A percentile compares a stretch with the other conserved stretches of the same genome.
Conservation (phyloP, 768 basidiomycete genomes). For the Hygrocybe coccinea region DNA sequence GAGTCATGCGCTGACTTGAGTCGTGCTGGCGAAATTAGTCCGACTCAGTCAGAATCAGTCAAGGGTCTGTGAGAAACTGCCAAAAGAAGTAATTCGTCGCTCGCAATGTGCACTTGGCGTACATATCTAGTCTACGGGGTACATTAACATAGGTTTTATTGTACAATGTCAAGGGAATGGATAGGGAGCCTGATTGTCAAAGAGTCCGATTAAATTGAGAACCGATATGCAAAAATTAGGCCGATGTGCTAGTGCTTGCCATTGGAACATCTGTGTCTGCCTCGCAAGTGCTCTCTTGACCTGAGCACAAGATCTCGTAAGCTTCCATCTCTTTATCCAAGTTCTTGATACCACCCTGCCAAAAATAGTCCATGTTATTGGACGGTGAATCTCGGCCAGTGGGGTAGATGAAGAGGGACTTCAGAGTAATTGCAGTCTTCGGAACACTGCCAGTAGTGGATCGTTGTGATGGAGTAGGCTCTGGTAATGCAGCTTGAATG, state of each 20-base stretch:
- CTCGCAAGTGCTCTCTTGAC: neutral
- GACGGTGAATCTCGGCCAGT: neutral
- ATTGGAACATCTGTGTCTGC: neutral
- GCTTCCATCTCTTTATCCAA: slow-evolving; percentile 17
- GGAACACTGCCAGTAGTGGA: neutral
- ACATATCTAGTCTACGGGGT: neutral
- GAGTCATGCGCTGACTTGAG: neutral
- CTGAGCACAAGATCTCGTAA: slow-evolving; percentile 10
- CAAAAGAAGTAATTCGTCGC: too few relatives aligned
- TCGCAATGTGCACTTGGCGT: neutral
- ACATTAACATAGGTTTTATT: neutral
- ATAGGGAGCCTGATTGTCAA: neutral
- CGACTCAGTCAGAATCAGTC: neutral
- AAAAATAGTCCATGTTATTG: slow-evolving; percentile 13
- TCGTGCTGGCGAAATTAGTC: neutral
- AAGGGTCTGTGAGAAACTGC: slow-evolving; percentile 1
- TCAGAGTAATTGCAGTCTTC: slow-evolving; percentile 2
- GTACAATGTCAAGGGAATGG: neutral
- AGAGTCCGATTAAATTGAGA: too few relatives aligned
- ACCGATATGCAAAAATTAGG: neutral
- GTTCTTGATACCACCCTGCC: slow-evolving; percentile 16
- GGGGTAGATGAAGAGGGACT: slow-evolving; percentile 9
- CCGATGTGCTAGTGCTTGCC: neutral
- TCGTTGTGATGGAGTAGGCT: neutral
- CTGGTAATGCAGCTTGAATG: neutral